phyloP scores from a whole-genome alignment of 2,329 filamentous ascomycete species.

The Amesomyces nigricolor region DNA sequence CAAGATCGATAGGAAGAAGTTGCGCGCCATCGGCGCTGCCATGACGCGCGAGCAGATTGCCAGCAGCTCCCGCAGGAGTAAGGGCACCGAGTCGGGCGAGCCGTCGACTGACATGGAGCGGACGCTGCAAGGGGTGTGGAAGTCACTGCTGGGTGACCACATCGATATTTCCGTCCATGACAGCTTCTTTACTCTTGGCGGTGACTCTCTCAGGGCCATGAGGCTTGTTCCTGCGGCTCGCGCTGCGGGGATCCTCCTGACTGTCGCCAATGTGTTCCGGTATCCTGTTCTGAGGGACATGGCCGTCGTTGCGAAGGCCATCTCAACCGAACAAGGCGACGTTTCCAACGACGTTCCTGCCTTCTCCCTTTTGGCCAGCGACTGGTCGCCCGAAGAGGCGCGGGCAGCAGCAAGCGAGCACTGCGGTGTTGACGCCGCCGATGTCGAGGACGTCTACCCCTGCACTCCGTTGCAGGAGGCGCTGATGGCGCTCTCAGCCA shows the following conservation, averaged over 20 bases:
- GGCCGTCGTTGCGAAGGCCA: slow-evolving; percentile 24
- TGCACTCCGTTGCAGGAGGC: slow-evolving; percentile 30
- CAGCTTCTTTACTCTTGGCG: slow-evolving; percentile 34
- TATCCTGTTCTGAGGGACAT: slow-evolving; percentile 19
- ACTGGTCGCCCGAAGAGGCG: not conserved
- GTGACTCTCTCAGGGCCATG: slow-evolving; percentile 35
- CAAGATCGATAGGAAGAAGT: not conserved
- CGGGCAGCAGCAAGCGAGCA: not conserved
- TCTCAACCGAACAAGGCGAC: not conserved
- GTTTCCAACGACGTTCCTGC: not conserved
- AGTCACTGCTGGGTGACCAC: slow-evolving; percentile 1
- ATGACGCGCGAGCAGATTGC: not conserved
- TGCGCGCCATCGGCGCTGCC: not conserved
- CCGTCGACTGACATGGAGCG: not conserved
- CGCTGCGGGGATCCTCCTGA: slow-evolving; percentile 17
- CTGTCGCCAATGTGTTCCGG: slow-evolving; percentile 24
- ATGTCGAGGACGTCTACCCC: slow-evolving; percentile 39
- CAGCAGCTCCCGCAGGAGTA: not conserved
- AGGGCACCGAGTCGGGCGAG: not conserved
- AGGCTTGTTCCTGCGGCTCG: slow-evolving; percentile 39
- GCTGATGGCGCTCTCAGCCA: slow-evolving; percentile 47
- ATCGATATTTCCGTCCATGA: slow-evolving; percentile 21
- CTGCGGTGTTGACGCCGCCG: slow-evolving; percentile 31
- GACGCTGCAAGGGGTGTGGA: not conserved
- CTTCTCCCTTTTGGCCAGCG: slow-evolving; percentile 5